Conservation (phyloP, 129 eudicot genomes). For the Tagetes erecta region DNA sequence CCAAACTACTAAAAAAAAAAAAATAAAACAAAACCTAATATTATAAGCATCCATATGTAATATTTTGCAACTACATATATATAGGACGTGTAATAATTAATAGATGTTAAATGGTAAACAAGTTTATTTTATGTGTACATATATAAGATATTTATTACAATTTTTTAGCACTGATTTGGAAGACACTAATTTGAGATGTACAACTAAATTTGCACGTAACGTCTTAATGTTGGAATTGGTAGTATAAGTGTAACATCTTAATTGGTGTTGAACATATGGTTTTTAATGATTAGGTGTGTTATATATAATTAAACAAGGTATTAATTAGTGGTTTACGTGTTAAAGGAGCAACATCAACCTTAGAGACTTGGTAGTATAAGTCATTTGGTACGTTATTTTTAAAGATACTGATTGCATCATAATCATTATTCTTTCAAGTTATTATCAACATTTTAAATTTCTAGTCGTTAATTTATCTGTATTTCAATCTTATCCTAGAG, state of each 20-base stretch:
- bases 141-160: too few relatives aligned
- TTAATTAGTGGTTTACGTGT: not conserved
- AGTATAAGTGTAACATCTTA: too few relatives aligned
- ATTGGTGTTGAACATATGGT: not conserved
- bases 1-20: not conserved
- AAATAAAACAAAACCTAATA: not conserved
- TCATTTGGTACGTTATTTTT: too few relatives aligned
- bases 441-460: too few relatives aligned
- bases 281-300: not conserved
- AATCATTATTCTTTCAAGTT: too few relatives aligned
- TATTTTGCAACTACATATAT: not conserved
- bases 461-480: too few relatives aligned
- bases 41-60: conserved; percentile 20
- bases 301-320: not conserved
- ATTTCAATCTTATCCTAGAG: too few relatives aligned
- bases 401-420: too few relatives aligned
- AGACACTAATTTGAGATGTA: not conserved
- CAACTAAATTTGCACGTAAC: too few relatives aligned
- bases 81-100: not conserved
- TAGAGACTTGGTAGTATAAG: too few relatives aligned
- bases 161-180: not conserved
- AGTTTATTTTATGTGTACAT: too few relatives aligned
- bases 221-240: not conserved
- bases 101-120: not conserved
- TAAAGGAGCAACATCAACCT: too few relatives aligned